Percentiles rank a stretch among this genome's conserved stretches.
Evolutionary conservation across 1,284 basidiomycete genomes (phyloP).

Genomic region (Tilletiaria anomala): DNA sequence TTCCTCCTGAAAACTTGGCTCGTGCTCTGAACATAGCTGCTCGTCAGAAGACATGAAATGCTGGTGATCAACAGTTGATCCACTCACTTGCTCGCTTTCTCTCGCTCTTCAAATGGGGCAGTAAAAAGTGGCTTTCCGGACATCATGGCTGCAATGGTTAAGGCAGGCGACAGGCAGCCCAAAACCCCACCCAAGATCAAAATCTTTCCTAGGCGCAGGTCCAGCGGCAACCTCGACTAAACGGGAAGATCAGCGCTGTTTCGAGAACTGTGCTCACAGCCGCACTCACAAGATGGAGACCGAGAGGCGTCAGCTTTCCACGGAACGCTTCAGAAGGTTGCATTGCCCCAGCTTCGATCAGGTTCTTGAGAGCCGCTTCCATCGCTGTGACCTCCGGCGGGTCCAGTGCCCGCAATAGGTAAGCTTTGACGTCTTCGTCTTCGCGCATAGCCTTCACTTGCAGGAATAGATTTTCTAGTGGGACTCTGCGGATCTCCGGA

Average conservation of each 20-base stretch:
- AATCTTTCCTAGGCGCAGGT: constrained; percentile 76
- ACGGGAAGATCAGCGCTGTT: not conserved
- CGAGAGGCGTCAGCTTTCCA: constrained; percentile 59
- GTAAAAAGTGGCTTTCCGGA: constrained; percentile 76
- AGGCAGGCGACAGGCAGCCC: constrained; percentile 29
- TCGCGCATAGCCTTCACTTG: constrained; percentile 70
- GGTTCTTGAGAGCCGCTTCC: constrained; percentile 59
- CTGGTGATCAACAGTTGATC: no score
- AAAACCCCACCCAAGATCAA: constrained; percentile 34
- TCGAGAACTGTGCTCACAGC: not conserved
- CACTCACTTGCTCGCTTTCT: constrained; percentile 62
- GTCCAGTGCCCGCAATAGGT: constrained; percentile 62
- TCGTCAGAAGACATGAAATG: not conserved
- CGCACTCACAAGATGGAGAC: constrained; percentile 51
- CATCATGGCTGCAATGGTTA: constrained; percentile 52
- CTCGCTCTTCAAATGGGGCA: constrained; percentile 64
- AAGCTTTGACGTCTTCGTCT: constrained; percentile 59
- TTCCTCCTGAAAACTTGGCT: constrained; percentile 53
- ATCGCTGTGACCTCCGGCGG: constrained; percentile 65
- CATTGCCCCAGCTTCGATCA: constrained; percentile 67
- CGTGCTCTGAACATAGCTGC: constrained; percentile 55
- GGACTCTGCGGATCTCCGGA: constrained; percentile 79
- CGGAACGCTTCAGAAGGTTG: constrained; percentile 46
- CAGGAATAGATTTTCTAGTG: constrained; percentile 67
- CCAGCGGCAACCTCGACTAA: constrained; percentile 60